Evolutionary conservation across 1,139 yeast species (phyloP), one percentile per base, ranked within the genome.

Genomic region (Protomyces inundatus): DNA sequence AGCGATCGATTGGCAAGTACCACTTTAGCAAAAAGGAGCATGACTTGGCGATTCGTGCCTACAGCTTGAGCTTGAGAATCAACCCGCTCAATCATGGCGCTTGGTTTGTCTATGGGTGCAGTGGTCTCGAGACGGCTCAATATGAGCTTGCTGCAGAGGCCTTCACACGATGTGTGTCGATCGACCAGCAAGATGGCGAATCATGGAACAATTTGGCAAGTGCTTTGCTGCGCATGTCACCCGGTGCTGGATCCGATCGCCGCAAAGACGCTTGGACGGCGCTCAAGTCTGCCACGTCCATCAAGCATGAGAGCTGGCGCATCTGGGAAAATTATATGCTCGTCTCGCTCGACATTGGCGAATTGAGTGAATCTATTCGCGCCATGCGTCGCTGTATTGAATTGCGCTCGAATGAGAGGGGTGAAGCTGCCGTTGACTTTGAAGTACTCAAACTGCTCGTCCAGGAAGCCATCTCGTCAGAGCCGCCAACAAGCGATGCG

Each of bases 171-270:
- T 90, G 97, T 77, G 93, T 90, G 35, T 80, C 96, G 0, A 75
- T 93, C 61, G 97, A 91, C 72, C 96, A 88, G 48, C 81, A 85
- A 0, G 90, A 86, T 71, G 81, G 95, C 0, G 85, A 85, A 72
- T 85, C 96, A 1, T 95, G 98, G 98, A 86, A 96, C n/a, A 95
- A 93, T 73, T 80, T 95, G 70, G 91, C 96, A 4, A 85, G 95
- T 16, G 85, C 97, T 0, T 80, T 89, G 64, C 77, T 90, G 54
- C 82, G 83, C 67, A 73, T 82, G 57, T 86, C 82, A 61, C 54
- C 54, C 37, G 42, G 37, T 6, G 45, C 39, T 3, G 46, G 52
- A 14, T 36, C 54, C 16, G 64, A 50, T 39, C 63, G 59, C 23
- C 63, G 55, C 45, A 55, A 61, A 46, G 69, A 69, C 39, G 69